phyloP scores from a whole-genome alignment of 805 yeast species.

The Allodekkera sacchari region DNA sequence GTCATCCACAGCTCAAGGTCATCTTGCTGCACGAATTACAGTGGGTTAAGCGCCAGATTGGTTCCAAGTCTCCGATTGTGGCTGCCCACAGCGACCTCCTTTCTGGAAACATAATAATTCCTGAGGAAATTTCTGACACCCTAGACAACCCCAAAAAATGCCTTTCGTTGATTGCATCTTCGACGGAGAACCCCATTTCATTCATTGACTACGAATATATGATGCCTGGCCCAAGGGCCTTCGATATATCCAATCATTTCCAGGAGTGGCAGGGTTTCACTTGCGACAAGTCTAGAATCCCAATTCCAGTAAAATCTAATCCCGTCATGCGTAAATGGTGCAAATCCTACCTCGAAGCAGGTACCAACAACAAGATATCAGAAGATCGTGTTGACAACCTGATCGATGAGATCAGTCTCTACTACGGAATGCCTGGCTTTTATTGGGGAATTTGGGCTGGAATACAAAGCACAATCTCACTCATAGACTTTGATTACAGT shows the following conservation, averaged over 20 bases:
- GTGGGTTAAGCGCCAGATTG: slow-evolving; percentile 42
- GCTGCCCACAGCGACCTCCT: slow-evolving; percentile 65
- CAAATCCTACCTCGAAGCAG: slow-evolving; percentile 38
- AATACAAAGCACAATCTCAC: slow-evolving; percentile 60
- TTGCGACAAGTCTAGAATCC: slow-evolving; percentile 54
- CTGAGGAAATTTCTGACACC: slow-evolving; percentile 27
- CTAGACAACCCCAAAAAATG: slow-evolving; percentile 5
- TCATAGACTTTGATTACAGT: slow-evolving; percentile 65
- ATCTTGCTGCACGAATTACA: slow-evolving; percentile 41
- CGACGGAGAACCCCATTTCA: slow-evolving; percentile 34
- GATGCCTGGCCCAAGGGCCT: slow-evolving; percentile 65
- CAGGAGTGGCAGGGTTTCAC: slow-evolving; percentile 81
- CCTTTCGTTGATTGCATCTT: slow-evolving; percentile 7
- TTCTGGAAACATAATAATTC: slow-evolving; percentile 65
- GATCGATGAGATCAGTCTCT: slow-evolving; percentile 47
- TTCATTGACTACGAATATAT: slow-evolving; percentile 70
- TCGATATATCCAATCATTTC: slow-evolving; percentile 67
- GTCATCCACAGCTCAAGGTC: slow-evolving; percentile 16
- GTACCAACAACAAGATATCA: slow-evolving; percentile 9
- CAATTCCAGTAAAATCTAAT: slow-evolving; percentile 37
- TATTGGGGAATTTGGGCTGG: slow-evolving; percentile 85
- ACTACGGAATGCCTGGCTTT: slow-evolving; percentile 75
- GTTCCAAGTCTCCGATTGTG: slow-evolving; percentile 42
- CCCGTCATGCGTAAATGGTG: slow-evolving; percentile 49
- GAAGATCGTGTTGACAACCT: slow-evolving; percentile 28